Percentiles rank a stretch among this genome's conserved stretches.
phyloP scores from a whole-genome alignment of 257 asterid genomes.

The Solanum rostratum region DNA sequence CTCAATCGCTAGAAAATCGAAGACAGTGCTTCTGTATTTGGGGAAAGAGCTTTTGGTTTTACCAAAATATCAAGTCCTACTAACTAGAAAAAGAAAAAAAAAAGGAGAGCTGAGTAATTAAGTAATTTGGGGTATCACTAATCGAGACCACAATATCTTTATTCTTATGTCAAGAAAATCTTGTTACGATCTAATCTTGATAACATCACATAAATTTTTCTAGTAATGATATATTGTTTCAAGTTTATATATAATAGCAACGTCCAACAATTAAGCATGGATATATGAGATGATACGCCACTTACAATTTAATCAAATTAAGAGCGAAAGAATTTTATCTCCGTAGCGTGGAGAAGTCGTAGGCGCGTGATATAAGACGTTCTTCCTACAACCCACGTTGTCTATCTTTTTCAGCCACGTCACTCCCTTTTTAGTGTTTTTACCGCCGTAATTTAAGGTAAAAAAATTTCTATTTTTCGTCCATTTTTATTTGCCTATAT shows the following conservation, averaged over 20 bases:
- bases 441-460: not conserved
- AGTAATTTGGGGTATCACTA: not conserved
- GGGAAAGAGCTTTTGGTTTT: not conserved
- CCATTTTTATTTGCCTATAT: too few relatives aligned
- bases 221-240: not conserved
- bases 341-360: too few relatives aligned
- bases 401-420: not conserved
- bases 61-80: not conserved
- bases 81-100: not conserved
- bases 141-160: not conserved
- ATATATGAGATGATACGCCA: too few relatives aligned
- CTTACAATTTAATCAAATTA: not conserved
- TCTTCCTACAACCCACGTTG: not conserved
- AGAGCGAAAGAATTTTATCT: too few relatives aligned
- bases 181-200: not conserved
- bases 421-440: not conserved
- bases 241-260: not conserved
- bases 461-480: not conserved
- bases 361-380: not conserved
- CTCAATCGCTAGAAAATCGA: not conserved
- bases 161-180: not conserved
- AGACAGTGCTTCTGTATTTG: not conserved
- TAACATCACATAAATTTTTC: too few relatives aligned
- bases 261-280: too few relatives aligned
- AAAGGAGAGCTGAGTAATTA: not conserved